These are phyloP conservation scores for Eucalyptus guilfoylei DNA, from an alignment of 345 rosid genomes.

Conservation along the genomic window DNA sequence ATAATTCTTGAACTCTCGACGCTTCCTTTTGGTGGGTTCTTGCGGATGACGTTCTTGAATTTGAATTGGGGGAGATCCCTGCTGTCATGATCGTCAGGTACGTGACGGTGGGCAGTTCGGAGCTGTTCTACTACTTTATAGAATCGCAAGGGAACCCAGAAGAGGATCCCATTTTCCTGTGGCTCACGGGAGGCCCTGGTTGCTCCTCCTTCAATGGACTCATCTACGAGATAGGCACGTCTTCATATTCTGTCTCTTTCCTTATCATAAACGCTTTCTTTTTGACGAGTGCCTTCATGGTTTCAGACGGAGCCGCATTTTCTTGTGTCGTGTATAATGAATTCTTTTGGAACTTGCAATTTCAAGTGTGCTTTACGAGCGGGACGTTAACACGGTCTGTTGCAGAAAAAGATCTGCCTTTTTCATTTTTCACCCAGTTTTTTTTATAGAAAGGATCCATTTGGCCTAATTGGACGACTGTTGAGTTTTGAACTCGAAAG, in stretches of 20 bases:
- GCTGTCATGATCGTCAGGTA: neutral
- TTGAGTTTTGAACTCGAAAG: neutral
- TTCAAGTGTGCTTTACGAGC: neutral
- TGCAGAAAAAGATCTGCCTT: neutral
- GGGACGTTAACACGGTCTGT: neutral
- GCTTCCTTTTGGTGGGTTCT: neutral
- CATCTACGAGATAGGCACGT: slow-evolving; percentile 14
- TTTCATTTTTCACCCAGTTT: neutral
- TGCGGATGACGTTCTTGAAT: too few relatives aligned
- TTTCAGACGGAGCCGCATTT: neutral
- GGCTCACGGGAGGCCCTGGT: slow-evolving; percentile 29
- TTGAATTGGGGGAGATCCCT: neutral
- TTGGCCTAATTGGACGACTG: neutral
- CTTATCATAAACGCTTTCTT: neutral
- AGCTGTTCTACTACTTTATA: slow-evolving; percentile 9
- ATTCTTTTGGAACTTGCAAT: neutral
- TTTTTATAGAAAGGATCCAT: neutral
- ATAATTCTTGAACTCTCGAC: neutral
- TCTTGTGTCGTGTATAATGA: neutral
- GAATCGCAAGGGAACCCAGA: slow-evolving; percentile 18
- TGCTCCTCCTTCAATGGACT: slow-evolving; percentile 19
- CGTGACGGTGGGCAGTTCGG: neutral
- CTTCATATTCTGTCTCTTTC: neutral
- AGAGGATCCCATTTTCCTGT: slow-evolving; percentile 16
- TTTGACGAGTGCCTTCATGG: neutral